Evolutionary conservation across 1,139 yeast genomes (phyloP), one percentile per base, ranked within the genome.

Genomic region (Petasospora fabianii): DNA sequence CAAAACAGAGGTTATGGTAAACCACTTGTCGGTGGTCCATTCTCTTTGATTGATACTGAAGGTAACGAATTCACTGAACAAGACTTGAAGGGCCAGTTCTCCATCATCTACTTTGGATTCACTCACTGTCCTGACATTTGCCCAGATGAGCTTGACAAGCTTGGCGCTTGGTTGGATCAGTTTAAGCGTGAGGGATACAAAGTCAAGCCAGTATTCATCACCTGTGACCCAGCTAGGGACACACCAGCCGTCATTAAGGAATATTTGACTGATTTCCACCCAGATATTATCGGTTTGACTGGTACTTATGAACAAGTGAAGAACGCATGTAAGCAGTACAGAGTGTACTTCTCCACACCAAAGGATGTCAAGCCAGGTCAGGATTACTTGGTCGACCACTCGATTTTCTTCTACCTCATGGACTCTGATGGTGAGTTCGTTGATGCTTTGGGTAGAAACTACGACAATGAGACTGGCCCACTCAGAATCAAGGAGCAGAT

Each of bases 111-210:
- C 63, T 92, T 92, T 64, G 98, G 98, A 0, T 92, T 92, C 67
- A 84, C 96, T 5, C 90, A 88, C 64, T 92, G 98, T 65, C 98
- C 98, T 7, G 98, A 92, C 62, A 88, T 92, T 38, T 92, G 98
- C 62, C 98, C 98, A 9, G 97, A 92, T 59, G 98, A 92, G 62
- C 73, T 92, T 48, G 98, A 92, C 59, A 87, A 90, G 58, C 71
- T 92, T 60, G 86, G 95, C 3, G 73, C 77, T 24, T 85, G 94
- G 75, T 65, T 92, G 50, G 75, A 80, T 38, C 75, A 70, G 18
- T 68, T 85, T 55, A 76, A 82, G 53, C 45, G 57, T 19, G 73
- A 76, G 48, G 72, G 78, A 38, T 74, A 81, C 42, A 69, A 77
- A 35, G 58, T 88, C 36, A 95, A 84, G 62, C 95, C 97, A 0